Base-by-base conservation (phyloP, 768 basidiomycete species). In the Naganishia vishniacii region DNA sequence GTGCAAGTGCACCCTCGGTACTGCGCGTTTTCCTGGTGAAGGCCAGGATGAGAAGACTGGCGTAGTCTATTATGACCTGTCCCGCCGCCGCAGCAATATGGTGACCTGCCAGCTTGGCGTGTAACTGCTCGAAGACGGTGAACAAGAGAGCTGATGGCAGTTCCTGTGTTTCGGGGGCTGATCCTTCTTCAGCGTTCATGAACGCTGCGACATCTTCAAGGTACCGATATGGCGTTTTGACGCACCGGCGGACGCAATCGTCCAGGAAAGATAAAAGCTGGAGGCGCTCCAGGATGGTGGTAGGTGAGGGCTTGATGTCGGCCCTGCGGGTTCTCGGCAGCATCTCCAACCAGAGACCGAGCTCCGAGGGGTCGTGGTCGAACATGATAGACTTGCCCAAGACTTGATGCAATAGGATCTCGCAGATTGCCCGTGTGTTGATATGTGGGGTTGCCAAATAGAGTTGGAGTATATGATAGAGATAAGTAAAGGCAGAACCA, bases 171-270 rank as follows among this genome's bases (percentile, higher is more conserved):
- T 12, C 62, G 53, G 44, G 68, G 66, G 16, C 62, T 26, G 42
- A 61, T 42, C 68, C 29, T 42, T 26, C n/a, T 49, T 40, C 28
- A 26, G 42, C 53, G 18, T 23, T 48, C 23, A 62, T 65, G 18
- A 53, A 56, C 20, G 48, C 48, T 23, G 42, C 45, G 3, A 46
- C 40, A 25, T 85, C 85, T 70, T 95, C 92, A 59, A 94, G 81
- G 72, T 94, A 97, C 29, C 84, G 83, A 73, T 91, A 88, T 0
- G 91, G 89, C 1, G 86, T 87, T 75, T 88, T 90, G 67, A 86
- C 72, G 69, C 87, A 91, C 18, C 89, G 82, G 63, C 87, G 86
- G 2, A 88, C 81, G 71, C 91, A 94, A 56, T 92, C 90, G 67
- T 97, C 93, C 12, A 95, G 70, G 78, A 95, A 91, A 0, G 70